phyloP scores from a whole-genome alignment of 495 filamentous ascomycete genomes.

The Aspergillus baeticus region DNA sequence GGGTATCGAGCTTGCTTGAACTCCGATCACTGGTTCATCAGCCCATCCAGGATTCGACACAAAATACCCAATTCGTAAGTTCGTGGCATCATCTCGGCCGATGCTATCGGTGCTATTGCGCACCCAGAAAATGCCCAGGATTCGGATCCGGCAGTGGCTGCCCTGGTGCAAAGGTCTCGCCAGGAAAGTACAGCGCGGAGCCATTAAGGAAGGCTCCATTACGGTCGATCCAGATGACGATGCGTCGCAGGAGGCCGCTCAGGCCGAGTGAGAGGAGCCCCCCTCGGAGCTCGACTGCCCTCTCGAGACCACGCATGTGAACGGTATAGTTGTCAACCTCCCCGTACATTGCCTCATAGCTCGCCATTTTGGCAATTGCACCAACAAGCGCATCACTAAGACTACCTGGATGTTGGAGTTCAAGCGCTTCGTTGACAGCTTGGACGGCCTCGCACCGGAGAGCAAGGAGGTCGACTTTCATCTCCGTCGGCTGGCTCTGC shows the following conservation, averaged over 20 bases:
- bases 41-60: no score
- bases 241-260: conserved; percentile 38
- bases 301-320: conserved; percentile 39
- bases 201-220: conserved; percentile 40
- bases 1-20: neutral
- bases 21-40: neutral
- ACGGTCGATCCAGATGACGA: conserved; percentile 45
- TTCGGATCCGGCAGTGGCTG: conserved; percentile 26
- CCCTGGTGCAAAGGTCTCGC: conserved; percentile 19
- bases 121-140: conserved; percentile 30
- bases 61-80: neutral
- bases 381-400: conserved; percentile 37
- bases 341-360: conserved; percentile 48
- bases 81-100: neutral
- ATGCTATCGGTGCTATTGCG: conserved; percentile 6
- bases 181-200: conserved; percentile 25
- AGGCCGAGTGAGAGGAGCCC: conserved; percentile 36
- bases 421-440: conserved; percentile 33
- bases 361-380: conserved; percentile 49
- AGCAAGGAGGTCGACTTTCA: conserved; percentile 29
- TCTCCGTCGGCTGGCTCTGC: conserved; percentile 7
- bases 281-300: conserved; percentile 33
- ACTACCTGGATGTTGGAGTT: conserved; percentile 5
- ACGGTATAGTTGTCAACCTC: conserved; percentile 29
- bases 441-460: conserved; percentile 35